Percentiles rank a stretch among this genome's conserved stretches.
Evolutionary conservation across 768 basidiomycete genomes (phyloP).

Genomic region (Strobilomyces confusus): DNA sequence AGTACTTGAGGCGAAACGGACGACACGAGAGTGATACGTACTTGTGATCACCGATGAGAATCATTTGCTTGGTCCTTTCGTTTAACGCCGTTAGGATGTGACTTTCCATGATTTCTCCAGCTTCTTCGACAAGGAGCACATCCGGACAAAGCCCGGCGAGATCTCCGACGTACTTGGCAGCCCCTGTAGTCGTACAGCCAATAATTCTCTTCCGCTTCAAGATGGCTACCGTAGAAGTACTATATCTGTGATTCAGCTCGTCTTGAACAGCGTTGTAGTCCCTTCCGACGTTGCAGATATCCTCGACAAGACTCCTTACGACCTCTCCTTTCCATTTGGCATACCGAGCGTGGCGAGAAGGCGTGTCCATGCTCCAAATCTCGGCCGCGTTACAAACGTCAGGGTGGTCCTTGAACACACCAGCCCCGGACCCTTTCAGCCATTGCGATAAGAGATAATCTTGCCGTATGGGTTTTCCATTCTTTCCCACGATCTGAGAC

Average conservation of each 20-base stretch:
- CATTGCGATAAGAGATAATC: conserved; percentile 48
- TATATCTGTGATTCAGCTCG: conserved; percentile 35
- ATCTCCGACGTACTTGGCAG: conserved; percentile 52
- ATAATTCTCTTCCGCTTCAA: conserved; percentile 51
- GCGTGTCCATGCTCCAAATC: conserved; percentile 38
- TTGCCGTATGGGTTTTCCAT: conserved; percentile 32
- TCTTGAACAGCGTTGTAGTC: conserved; percentile 18
- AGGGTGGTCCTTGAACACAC: conserved; percentile 32
- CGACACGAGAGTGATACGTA: conserved; percentile 36
- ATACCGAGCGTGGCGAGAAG: conserved; percentile 26
- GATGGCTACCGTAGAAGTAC: conserved; percentile 30
- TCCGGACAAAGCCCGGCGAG: conserved; percentile 46
- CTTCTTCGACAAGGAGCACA: conserved; percentile 66
- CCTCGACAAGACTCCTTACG: conserved; percentile 1
- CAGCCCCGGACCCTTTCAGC: conserved; percentile 42
- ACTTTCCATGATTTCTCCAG: conserved; percentile 68
- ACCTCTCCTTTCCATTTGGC: conserved; percentile 38
- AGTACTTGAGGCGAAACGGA: background rate
- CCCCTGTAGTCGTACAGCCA: conserved; percentile 66
- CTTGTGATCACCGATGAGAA: conserved; percentile 75
- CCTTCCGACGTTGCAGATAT: too few species aligned
- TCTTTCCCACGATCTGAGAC: conserved; percentile 40
- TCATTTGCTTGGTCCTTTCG: conserved; percentile 43
- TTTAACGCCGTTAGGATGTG: conserved; percentile 60
- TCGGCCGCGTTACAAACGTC: conserved; percentile 20